These are phyloP conservation scores for Pneumocystis jirovecii DNA, from an alignment of 1,139 yeast species.

Conservation along the genomic window DNA sequence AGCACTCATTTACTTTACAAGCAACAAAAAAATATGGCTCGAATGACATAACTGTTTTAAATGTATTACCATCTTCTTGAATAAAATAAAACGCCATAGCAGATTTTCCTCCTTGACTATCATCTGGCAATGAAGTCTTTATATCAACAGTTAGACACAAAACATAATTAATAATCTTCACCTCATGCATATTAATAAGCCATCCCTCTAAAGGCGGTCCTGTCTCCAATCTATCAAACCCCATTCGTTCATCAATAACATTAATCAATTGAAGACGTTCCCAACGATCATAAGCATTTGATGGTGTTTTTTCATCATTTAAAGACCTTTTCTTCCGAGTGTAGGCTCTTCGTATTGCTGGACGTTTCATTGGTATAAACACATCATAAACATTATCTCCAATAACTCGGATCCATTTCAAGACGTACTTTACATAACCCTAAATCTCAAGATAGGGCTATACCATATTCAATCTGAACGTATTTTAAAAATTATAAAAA, in stretches of 20 bases:
- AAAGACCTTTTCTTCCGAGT: neutral
- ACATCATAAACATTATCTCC: neutral
- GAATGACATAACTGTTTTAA: constrained; percentile 67
- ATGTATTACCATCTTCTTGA: constrained; percentile 96
- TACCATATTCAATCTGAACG: neutral
- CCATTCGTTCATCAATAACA: constrained; percentile 51
- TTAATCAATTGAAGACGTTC: neutral
- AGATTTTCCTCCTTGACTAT: constrained; percentile 42
- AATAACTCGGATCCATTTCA: neutral
- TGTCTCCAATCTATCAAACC: constrained; percentile 61
- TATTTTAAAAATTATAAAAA: neutral
- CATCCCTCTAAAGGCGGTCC: constrained; percentile 71
- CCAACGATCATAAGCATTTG: neutral
- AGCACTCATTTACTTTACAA: constrained; percentile 32
- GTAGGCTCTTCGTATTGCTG: neutral
- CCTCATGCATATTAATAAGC: constrained; percentile 60
- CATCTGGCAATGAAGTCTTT: neutral
- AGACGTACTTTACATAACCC: neutral
- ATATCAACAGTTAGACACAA: neutral
- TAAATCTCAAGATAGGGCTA: neutral
- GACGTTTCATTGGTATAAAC: neutral
- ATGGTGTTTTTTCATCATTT: neutral
- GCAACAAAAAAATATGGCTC: constrained; percentile 82
- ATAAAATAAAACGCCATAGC: constrained; percentile 91
- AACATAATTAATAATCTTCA: constrained; percentile 13